phyloP scores from a whole-genome alignment of 2,329 filamentous ascomycete species.

The Thermochaetoides dissita region DNA sequence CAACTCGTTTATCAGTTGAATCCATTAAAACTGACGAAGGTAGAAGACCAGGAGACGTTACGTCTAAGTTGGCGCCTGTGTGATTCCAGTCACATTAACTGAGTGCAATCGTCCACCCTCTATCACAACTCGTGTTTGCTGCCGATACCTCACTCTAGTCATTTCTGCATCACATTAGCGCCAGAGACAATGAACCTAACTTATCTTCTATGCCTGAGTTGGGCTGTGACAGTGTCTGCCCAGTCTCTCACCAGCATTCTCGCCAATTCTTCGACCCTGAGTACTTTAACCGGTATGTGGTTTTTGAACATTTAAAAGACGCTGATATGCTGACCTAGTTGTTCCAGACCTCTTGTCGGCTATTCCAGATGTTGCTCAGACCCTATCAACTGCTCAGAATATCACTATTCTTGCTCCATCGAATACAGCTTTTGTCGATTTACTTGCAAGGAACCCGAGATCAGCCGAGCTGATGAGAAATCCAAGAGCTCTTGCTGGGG shows the following conservation, averaged over 20 bases:
- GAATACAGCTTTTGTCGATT: slow-evolving; percentile 32
- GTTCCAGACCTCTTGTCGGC: slow-evolving; percentile 9
- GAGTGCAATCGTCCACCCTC: no score
- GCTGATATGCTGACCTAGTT: not conserved
- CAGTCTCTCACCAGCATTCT: slow-evolving; percentile 13
- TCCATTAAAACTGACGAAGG: no score
- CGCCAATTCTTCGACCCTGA: slow-evolving; percentile 14
- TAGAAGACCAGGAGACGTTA: no score
- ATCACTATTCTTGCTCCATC: slow-evolving; percentile 45
- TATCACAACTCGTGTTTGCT: no score
- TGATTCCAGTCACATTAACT: no score
- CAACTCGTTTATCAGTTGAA: no score
- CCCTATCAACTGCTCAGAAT: slow-evolving; percentile 18
- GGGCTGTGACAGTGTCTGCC: slow-evolving; percentile 14
- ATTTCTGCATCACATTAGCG: no score
- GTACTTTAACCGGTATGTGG: slow-evolving; percentile 14
- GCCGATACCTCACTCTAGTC: no score
- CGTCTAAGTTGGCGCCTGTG: no score
- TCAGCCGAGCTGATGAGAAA: slow-evolving; percentile 29
- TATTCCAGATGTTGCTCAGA: slow-evolving; percentile 18
- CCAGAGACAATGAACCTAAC: slow-evolving; percentile 13
- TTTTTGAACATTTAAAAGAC: not conserved
- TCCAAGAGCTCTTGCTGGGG: slow-evolving; percentile 7
- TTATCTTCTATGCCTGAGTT: slow-evolving; percentile 11
- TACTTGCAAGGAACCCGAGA: slow-evolving; percentile 21